These are phyloP conservation scores for Sarocladium kiliense DNA, from an alignment of 2,329 filamentous ascomycete genomes.

Conservation along the genomic window DNA sequence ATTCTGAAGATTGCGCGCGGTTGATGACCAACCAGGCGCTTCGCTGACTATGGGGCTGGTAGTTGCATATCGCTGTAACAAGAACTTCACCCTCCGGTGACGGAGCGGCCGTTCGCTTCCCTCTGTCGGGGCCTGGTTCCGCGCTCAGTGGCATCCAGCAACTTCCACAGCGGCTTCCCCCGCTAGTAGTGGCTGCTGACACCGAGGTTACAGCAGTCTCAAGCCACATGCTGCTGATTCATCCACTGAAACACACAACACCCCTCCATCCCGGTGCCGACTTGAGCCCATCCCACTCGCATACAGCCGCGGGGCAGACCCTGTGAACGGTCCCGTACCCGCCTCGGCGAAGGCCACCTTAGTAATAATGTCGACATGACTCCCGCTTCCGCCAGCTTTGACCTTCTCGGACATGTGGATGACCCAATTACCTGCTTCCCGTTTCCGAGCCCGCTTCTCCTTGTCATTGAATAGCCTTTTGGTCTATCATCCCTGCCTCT, in stretches of 20 bases:
- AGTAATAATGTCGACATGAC: conserved; percentile 8
- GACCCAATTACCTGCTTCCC: not conserved
- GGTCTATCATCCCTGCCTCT: not conserved
- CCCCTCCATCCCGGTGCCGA: not conserved
- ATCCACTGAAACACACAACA: not conserved
- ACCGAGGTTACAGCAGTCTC: not conserved
- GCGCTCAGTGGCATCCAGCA: not conserved
- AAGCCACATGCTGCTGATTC: not conserved
- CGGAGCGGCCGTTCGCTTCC: not conserved
- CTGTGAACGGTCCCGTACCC: not conserved
- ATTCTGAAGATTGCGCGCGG: not conserved
- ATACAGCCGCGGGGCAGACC: conserved; percentile 4
- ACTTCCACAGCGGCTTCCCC: not conserved
- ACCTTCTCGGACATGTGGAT: not conserved
- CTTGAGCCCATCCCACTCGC: not conserved
- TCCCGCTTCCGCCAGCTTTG: conserved; percentile 7
- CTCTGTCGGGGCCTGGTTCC: not conserved
- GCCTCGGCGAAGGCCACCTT: conserved; percentile 5
- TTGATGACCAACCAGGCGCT: conserved; percentile 1
- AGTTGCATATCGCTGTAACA: conserved; percentile 3
- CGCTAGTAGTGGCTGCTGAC: not conserved
- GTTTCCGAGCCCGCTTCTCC: not conserved
- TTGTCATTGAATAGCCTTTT: not conserved
- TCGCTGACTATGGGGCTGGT: no score
- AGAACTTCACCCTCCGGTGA: not conserved